Percentiles rank a stretch among this genome's conserved stretches.
These are phyloP conservation scores for Cyathus striatus DNA, from an alignment of 768 basidiomycete genomes.

Conservation along the genomic window DNA sequence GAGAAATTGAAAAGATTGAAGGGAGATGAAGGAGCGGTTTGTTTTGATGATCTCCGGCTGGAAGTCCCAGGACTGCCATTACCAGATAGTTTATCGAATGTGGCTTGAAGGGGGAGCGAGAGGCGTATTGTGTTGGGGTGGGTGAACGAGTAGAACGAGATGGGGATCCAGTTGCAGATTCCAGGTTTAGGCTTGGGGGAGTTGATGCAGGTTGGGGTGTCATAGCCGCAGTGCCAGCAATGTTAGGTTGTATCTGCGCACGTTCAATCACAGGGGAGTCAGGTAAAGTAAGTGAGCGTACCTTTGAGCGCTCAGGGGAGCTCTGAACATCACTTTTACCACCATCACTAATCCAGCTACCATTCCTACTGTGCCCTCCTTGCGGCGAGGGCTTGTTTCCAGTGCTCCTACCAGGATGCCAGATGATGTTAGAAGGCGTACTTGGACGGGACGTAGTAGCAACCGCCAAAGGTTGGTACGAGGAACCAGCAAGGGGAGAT, in stretches of 20 bases:
- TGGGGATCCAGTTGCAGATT: slow-evolving; percentile 20
- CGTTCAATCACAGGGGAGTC: slow-evolving; percentile 53
- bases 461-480: slow-evolving; percentile 57
- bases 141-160: slow-evolving; percentile 48
- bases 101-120: slow-evolving; percentile 51
- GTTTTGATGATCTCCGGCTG: slow-evolving; percentile 51
- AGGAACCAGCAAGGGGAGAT: slow-evolving; percentile 62
- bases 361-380: slow-evolving; percentile 46
- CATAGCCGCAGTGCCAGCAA: slow-evolving; percentile 24
- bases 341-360: slow-evolving; percentile 50
- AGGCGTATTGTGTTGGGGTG: slow-evolving; percentile 58
- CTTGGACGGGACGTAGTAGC: slow-evolving; percentile 62
- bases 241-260: slow-evolving; percentile 19
- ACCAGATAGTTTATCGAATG: too few relatives aligned
- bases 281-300: slow-evolving; percentile 52
- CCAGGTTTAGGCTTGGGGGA: slow-evolving; percentile 34
- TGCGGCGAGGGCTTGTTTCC: slow-evolving; percentile 14
- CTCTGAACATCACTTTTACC: slow-evolving; percentile 21
- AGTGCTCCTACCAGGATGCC: slow-evolving; percentile 37
- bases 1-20: slow-evolving; percentile 47
- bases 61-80: slow-evolving; percentile 30
- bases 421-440: slow-evolving; percentile 73
- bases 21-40: slow-evolving; percentile 44
- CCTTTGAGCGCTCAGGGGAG: slow-evolving; percentile 29
- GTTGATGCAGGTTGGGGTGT: slow-evolving; percentile 11